Percentiles rank a stretch among this genome's conserved stretches.
phyloP scores from a whole-genome alignment of 2,329 filamentous ascomycete genomes.

The Diplodia mutila region DNA sequence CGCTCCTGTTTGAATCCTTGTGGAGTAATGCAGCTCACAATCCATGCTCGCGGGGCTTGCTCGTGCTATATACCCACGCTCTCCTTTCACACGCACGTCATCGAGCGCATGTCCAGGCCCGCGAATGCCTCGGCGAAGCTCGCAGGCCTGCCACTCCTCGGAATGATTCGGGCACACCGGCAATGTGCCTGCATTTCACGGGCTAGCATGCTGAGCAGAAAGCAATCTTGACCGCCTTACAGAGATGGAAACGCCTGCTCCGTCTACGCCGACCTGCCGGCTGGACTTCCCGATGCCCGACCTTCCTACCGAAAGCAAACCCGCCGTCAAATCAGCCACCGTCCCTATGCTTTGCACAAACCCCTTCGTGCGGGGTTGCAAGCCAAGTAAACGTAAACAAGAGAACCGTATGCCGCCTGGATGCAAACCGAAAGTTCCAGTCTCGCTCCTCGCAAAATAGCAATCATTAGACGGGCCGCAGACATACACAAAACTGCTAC shows the following conservation, averaged over 20 bases:
- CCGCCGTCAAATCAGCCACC: slow-evolving; percentile 15
- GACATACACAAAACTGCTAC: slow-evolving; percentile 14
- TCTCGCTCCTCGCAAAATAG: slow-evolving; percentile 12
- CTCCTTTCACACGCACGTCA: slow-evolving; percentile 5
- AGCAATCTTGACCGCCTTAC: slow-evolving; percentile 23
- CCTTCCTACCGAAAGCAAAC: slow-evolving; percentile 15
- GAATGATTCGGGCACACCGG: slow-evolving; percentile 15
- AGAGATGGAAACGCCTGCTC: slow-evolving; percentile 25
- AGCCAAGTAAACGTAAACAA: slow-evolving; percentile 3
- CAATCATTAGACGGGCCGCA: slow-evolving; percentile 9
- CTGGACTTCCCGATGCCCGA: slow-evolving; percentile 8
- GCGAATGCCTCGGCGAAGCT: slow-evolving; percentile 19
- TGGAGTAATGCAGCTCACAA: neutral
- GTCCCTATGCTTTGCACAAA: slow-evolving; percentile 14
- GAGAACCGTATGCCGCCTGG: slow-evolving; percentile 16
- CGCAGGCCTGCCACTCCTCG: slow-evolving; percentile 17
- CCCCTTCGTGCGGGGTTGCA: neutral
- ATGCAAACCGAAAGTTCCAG: slow-evolving; percentile 21
- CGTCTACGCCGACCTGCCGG: slow-evolving; percentile 20
- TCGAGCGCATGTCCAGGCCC: neutral
- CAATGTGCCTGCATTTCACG: slow-evolving; percentile 9
- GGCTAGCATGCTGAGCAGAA: slow-evolving; percentile 6
- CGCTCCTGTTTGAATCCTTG: neutral
- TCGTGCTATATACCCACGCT: slow-evolving; percentile 3
- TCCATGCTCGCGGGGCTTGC: neutral